phyloP scores from a whole-genome alignment of 129 eudicot species.

The Smallanthus sonchifolius region DNA sequence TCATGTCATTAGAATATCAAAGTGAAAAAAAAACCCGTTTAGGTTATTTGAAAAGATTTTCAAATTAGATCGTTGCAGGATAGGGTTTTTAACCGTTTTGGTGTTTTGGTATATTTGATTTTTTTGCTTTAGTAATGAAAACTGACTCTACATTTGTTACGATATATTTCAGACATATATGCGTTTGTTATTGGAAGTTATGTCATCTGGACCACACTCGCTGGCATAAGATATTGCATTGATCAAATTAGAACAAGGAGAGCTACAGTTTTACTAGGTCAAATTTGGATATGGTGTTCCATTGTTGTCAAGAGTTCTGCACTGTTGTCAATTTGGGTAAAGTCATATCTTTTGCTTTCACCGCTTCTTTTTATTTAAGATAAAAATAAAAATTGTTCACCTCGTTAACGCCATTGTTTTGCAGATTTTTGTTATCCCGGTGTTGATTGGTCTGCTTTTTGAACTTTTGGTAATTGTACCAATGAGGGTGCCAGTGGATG shows the following conservation, averaged over 20 bases:
- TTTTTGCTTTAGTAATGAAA: background rate
- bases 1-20: no score
- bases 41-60: no score
- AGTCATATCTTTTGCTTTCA: conserved; percentile 10
- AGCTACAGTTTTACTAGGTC: conserved; percentile 53
- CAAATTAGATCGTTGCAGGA: no score
- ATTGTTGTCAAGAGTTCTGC: conserved; percentile 78
- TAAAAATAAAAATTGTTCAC: background rate
- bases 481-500: conserved; percentile 83
- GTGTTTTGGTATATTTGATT: background rate
- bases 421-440: conserved; percentile 81
- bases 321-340: conserved; percentile 87
- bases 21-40: no score
- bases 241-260: conserved; percentile 70
- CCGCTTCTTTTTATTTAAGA: background rate
- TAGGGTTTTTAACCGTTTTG: background rate
- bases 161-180: conserved; percentile 52
- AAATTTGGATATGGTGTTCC: conserved; percentile 81
- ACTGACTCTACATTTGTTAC: background rate
- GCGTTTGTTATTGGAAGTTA: conserved; percentile 90
- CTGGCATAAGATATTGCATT: conserved; percentile 71
- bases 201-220: conserved; percentile 77
- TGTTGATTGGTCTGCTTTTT: conserved; percentile 76
- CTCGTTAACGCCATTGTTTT: background rate
- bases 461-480: conserved; percentile 89